A percentile compares a stretch with the other conserved stretches of the same genome.
These are phyloP conservation scores for Botrytis cinerea DNA, from an alignment of 2,329 filamentous ascomycete genomes.

Conservation along the genomic window DNA sequence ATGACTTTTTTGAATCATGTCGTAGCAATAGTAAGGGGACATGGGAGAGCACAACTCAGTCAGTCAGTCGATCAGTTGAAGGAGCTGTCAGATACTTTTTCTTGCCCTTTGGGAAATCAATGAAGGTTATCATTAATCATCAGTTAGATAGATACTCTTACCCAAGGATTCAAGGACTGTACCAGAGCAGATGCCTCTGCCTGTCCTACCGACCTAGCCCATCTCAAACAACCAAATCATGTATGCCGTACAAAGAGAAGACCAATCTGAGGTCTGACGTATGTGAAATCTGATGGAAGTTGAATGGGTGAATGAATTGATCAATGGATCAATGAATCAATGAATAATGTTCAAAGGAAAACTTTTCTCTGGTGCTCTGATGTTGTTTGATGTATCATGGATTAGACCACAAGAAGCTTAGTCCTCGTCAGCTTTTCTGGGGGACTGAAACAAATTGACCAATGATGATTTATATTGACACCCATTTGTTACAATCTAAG, in stretches of 20 bases:
- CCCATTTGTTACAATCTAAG: neutral
- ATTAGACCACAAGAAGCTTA: neutral
- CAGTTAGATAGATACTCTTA: neutral
- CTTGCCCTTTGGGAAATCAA: neutral
- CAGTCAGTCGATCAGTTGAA: neutral
- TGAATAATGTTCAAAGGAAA: neutral
- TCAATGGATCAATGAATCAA: neutral
- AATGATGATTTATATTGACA: neutral
- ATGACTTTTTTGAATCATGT: neutral
- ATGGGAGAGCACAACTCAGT: neutral
- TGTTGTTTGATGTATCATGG: constrained; percentile 10
- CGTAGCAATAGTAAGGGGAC: neutral
- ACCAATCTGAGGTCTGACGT: neutral
- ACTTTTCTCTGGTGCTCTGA: constrained; percentile 10
- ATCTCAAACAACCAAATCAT: neutral
- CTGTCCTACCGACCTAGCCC: neutral
- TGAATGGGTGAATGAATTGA: neutral
- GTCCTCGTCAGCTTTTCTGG: neutral
- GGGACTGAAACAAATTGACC: constrained; percentile 19
- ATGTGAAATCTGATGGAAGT: neutral
- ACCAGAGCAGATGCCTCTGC: neutral
- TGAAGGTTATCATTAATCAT: neutral
- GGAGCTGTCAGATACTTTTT: neutral
- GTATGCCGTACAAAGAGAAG: neutral
- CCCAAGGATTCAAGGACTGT: neutral